Base-by-base conservation (phyloP, 2,329 filamentous ascomycete genomes). In the Periconia sp. region DNA sequence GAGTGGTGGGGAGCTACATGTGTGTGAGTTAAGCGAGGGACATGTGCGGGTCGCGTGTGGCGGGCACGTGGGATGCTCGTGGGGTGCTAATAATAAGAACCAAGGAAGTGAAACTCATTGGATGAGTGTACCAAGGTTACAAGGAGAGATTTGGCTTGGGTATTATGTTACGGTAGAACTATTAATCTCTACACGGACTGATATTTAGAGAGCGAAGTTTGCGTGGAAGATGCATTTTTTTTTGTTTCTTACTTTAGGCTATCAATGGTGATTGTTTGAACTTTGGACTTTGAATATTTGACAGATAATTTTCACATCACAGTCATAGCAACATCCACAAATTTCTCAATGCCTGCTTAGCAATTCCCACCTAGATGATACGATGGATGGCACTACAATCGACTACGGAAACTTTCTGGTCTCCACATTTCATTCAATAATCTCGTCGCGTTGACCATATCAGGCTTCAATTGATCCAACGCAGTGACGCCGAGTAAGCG, bases 401-500 rank as follows among this genome's bases (percentile, higher is more conserved):
- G 60, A 50, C 66, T 70, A 56, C 60, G 66, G 33, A 66, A 9
- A 31, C 23, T 44, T 6, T 71, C 68, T 2, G 69, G 69, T 11
- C 63, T 57, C 66, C 66, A 72, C 66, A 72, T 72, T 37, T 71
- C 66, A 46, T 72, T 72, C 50, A 72, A 45, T 33, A 72, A 44
- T 6, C 67, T 62, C n/a, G 55, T 64, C 5, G 68, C 60, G 55
- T 87, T 86, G 20, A 88, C 70, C 66, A 87, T 74, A 0, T 85
- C 84, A 1, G 85, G 84, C 58, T 86, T 81, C 6, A 85, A 78
- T 64, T 87, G 79, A 49, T 82, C 78, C 10, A 89, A 71, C 56
- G 82, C 79, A 1, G 83, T 87, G 33, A 88, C 77, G 1, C 86
- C 86, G 53, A 86, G 82, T 67, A 88, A 78, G 23, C 82, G 80